These are phyloP conservation scores for Albophoma yamanashiensis DNA, from an alignment of 2,329 filamentous ascomycete species.

Conservation along the genomic window DNA sequence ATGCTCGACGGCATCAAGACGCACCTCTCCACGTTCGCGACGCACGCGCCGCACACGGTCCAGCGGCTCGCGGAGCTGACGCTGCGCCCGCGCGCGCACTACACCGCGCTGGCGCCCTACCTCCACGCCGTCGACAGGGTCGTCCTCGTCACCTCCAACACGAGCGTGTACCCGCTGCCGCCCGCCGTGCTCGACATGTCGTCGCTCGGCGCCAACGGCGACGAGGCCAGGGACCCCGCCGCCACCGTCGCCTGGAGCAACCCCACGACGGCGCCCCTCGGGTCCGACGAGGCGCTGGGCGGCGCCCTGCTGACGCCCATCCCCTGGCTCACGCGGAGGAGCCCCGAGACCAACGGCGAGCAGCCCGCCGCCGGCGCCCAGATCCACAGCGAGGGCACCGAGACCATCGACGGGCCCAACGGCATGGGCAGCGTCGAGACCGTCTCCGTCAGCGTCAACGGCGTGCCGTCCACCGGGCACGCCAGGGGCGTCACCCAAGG, in stretches of 20 bases:
- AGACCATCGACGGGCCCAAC: constrained; percentile 73
- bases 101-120: constrained; percentile 72
- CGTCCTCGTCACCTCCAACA: constrained; percentile 76
- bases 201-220: constrained; percentile 51
- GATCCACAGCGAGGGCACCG: constrained; percentile 61
- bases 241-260: constrained; percentile 36
- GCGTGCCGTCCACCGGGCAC: constrained; percentile 43
- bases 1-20: constrained; percentile 50
- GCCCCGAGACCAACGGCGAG: constrained; percentile 17
- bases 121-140: constrained; percentile 86
- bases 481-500: constrained; percentile 63
- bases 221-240: constrained; percentile 29
- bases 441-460: constrained; percentile 65
- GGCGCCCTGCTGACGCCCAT: constrained; percentile 90
- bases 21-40: constrained; percentile 58
- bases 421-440: constrained; percentile 72
- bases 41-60: constrained; percentile 79
- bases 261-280: constrained; percentile 40
- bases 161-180: constrained; percentile 73
- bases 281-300: constrained; percentile 80
- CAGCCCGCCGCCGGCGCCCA: constrained; percentile 22
- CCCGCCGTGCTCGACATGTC: constrained; percentile 50
- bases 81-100: constrained; percentile 64
- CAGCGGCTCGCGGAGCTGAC: constrained; percentile 87
- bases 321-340: constrained; percentile 59